Evolutionary conservation across 495 filamentous ascomycete genomes (phyloP).

Genomic region (Penicillium egyptiacum): DNA sequence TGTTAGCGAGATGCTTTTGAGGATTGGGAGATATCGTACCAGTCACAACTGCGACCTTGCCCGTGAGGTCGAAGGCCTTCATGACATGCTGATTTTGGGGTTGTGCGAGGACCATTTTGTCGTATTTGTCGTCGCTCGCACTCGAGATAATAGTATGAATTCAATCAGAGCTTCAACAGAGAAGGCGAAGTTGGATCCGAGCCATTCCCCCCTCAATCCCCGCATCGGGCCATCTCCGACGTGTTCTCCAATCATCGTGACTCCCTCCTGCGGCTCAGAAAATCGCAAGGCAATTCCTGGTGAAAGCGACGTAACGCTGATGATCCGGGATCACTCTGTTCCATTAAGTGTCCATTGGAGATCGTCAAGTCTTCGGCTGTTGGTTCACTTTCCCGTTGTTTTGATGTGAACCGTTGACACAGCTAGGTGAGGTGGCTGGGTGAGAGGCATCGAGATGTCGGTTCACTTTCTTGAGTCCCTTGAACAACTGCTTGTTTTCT

Average conservation of each 20-base stretch:
- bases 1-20: not conserved
- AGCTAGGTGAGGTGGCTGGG: not conserved
- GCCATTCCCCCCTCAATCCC: constrained; percentile 4
- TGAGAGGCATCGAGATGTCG: not conserved
- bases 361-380: not conserved
- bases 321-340: not conserved
- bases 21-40: constrained; percentile 12
- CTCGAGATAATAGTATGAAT: not conserved
- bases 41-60: constrained; percentile 39
- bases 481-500: constrained; percentile 6
- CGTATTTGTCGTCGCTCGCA: not conserved
- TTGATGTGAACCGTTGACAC: not conserved
- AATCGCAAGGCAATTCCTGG: not conserved
- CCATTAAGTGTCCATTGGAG: not conserved
- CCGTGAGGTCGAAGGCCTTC: constrained; percentile 37
- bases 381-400: not conserved
- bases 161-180: not conserved
- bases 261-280: not conserved
- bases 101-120: constrained; percentile 42
- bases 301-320: not conserved
- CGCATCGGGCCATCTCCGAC: constrained; percentile 14
- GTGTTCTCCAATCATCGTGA: not conserved
- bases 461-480: constrained; percentile 5
- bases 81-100: constrained; percentile 39
- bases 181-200: not conserved